These are phyloP conservation scores for Pyricularia sp. DNA, from an alignment of 2,329 filamentous ascomycete species.

Conservation along the genomic window DNA sequence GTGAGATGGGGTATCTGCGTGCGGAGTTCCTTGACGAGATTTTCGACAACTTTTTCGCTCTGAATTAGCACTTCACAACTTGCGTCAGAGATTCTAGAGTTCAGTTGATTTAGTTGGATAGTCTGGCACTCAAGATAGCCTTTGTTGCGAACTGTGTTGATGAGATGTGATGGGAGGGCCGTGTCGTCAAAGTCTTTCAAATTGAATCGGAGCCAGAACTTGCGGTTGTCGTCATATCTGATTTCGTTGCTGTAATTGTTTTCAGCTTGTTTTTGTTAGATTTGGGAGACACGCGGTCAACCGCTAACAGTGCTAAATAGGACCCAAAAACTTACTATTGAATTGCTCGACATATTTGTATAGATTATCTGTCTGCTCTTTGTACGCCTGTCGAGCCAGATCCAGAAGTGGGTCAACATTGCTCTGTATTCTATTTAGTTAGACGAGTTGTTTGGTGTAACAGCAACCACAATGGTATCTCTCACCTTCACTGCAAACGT, in stretches of 20 bases:
- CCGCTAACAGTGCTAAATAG: too few relatives aligned
- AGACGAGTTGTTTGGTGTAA: not conserved
- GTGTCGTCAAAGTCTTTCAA: constrained; percentile 48
- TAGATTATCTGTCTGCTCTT: constrained; percentile 69
- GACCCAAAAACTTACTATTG: constrained; percentile 34
- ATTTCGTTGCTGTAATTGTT: constrained; percentile 50
- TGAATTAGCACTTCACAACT: constrained; percentile 73
- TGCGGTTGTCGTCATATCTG: constrained; percentile 63
- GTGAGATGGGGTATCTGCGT: constrained; percentile 62
- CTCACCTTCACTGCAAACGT: constrained; percentile 72
- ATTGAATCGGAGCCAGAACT: constrained; percentile 64
- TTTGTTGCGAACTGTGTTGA: constrained; percentile 63
- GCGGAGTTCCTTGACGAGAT: constrained; percentile 60
- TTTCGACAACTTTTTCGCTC: constrained; percentile 64
- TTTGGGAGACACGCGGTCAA: not conserved
- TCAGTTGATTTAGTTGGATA: constrained; percentile 69
- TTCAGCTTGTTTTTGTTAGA: constrained; percentile 25
- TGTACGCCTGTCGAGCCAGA: constrained; percentile 78
- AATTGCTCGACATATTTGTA: constrained; percentile 41
- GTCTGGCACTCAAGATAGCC: constrained; percentile 81
- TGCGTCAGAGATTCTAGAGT: constrained; percentile 62
- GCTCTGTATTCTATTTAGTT: constrained; percentile 32
- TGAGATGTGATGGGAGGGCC: constrained; percentile 33
- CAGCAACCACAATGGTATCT: not conserved
- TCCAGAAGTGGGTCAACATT: constrained; percentile 78